Evolutionary conservation across 257 asterid species (phyloP).

Genomic region (Fraxinus anomala): DNA sequence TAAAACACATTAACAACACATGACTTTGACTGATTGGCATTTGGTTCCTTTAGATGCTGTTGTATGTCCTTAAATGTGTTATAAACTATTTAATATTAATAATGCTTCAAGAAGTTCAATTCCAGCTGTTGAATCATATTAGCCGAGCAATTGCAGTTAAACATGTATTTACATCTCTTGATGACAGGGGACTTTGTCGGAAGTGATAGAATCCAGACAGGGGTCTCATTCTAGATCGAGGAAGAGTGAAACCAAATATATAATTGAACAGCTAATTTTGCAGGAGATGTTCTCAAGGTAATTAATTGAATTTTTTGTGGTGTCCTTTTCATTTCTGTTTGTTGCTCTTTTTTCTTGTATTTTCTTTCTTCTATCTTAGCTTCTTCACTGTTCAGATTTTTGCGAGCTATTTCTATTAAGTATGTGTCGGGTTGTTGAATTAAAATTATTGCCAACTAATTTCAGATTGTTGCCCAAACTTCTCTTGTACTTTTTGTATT

Average conservation of each 20-base stretch:
- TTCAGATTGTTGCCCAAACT: neutral
- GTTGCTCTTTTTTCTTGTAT: neutral
- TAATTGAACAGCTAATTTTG: neutral
- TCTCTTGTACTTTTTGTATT: conserved; percentile 8
- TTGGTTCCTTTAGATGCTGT: conserved; percentile 4
- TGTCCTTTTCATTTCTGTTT: neutral
- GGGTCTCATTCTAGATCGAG: conserved; percentile 31
- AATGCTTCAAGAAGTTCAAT: neutral
- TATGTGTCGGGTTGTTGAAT: conserved; percentile 5
- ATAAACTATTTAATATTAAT: neutral
- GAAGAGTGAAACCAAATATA: neutral
- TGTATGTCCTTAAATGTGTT: neutral
- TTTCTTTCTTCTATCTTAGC: conserved; percentile 4
- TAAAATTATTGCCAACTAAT: neutral
- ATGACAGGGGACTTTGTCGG: conserved; percentile 39
- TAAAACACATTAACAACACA: neutral
- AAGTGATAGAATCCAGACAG: conserved; percentile 27
- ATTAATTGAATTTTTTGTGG: conserved; percentile 7
- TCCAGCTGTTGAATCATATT: conserved; percentile 4
- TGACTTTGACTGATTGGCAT: neutral
- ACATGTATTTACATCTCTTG: conserved; percentile 15
- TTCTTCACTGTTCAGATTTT: conserved; percentile 7
- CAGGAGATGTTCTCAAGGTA: conserved; percentile 69
- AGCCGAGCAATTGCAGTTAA: conserved; percentile 2
- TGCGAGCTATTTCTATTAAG: conserved; percentile 16